phyloP scores from a whole-genome alignment of 1,139 yeast genomes.

The Pichia sp. region DNA sequence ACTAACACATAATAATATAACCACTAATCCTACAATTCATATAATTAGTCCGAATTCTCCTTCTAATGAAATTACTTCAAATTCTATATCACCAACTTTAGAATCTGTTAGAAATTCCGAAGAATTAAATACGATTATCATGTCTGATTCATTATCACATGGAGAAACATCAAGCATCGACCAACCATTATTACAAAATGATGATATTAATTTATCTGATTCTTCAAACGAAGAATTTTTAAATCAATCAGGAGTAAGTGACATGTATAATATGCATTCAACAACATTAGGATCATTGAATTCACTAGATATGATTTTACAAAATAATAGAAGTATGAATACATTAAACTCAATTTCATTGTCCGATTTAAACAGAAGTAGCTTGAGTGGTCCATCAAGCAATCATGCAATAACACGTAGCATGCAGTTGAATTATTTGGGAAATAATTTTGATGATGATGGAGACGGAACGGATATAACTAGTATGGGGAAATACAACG shows the following conservation, averaged over 20 bases:
- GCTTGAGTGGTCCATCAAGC: conserved; percentile 3
- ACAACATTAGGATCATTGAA: conserved; percentile 5
- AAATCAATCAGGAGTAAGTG: neutral
- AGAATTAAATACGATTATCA: conserved; percentile 1
- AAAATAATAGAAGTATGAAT: too few relatives aligned
- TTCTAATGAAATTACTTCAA: neutral
- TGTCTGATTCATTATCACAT: neutral
- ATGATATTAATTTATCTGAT: conserved; percentile 1
- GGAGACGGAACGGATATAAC: conserved; percentile 10
- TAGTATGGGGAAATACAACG: conserved; percentile 2
- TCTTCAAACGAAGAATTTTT: neutral
- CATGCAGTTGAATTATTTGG: conserved; percentile 1
- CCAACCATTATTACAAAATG: conserved; percentile 3
- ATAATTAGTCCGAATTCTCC: neutral
- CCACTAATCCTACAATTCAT: conserved; percentile 1
- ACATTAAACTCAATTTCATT: conserved; percentile 2
- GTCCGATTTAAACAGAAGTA: neutral
- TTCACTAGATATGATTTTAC: conserved; percentile 8
- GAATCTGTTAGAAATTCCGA: neutral
- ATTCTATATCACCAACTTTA: neutral
- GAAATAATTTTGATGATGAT: conserved; percentile 4
- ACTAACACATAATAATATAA: too few relatives aligned
- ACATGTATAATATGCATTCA: conserved; percentile 1
- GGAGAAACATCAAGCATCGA: conserved; percentile 4
- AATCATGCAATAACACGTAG: too few relatives aligned